Base-by-base conservation (phyloP, 2,329 filamentous ascomycete genomes). In the Paraconiothyrium brasiliense region DNA sequence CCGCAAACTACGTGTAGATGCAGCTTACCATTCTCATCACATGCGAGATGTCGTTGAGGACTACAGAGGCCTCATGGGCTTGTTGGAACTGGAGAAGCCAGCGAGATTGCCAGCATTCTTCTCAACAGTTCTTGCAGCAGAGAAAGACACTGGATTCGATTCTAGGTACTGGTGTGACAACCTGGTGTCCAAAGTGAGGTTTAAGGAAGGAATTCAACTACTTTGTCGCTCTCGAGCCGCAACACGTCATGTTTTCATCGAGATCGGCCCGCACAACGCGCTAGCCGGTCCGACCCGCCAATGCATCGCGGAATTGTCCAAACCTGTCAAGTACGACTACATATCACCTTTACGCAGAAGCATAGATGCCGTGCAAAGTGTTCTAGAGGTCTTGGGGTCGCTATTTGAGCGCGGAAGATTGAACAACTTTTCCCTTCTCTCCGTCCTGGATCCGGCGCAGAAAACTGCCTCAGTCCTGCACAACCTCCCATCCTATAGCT, bases 1-100 rank as follows among this genome's bases (percentile, higher is more conserved):
- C 2, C 71, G 80, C 1, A 60, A 68, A 14, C 74, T 84, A 2
- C 73, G 76, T 55, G 79, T 82, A 1, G 77, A 81, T 30, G 73
- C 67, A 13, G 82, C 82, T 0, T 84, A 83, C 54, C 82, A 83
- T 57, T 81, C 79, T 11, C 49, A 52, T 39, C 49, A 52, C 24
- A 52, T 52, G 49, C 32, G 22, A 14, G 13, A 32, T 52, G 34
- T 52, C n/a, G 32, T 27, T 8, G 49, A 52, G 4, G 34, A 52
- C 4, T 52, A 52, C n/a, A 37, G 41, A 39, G n/a, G 35, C 35
- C 34, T 52, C 13, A 37, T 37, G 34, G 49, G 49, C 4, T 24
- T 52, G 34, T 6, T 52, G n/a, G 34, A 52, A 39, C 7, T n/a
- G 10, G n/a, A 24, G 32, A 11, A 2, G 35, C 49, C 49, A 6